phyloP scores from a whole-genome alignment of 1,139 yeast genomes.

The Kurtzmaniella quercitrusa region DNA sequence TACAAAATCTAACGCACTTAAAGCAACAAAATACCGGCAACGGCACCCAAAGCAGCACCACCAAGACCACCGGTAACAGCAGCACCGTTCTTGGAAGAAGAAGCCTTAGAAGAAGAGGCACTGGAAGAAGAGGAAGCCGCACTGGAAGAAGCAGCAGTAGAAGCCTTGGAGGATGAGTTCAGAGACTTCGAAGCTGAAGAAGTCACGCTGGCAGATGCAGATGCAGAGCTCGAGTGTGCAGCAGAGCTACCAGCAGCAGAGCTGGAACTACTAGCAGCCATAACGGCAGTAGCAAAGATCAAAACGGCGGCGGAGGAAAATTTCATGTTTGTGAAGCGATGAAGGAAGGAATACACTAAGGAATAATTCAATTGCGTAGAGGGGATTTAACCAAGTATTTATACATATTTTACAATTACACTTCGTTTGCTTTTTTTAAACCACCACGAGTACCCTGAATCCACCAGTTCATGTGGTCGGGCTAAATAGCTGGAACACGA shows the following conservation, averaged over 20 bases:
- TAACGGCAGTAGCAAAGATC: constrained; percentile 7
- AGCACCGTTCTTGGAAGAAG: constrained; percentile 9
- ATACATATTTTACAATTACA: background rate
- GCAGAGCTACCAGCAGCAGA: constrained; percentile 9
- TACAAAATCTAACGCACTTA: constrained; percentile 10
- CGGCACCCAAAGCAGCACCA: constrained; percentile 25
- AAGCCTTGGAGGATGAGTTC: constrained; percentile 1
- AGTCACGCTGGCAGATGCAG: constrained; percentile 8
- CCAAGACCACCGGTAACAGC: constrained; percentile 15
- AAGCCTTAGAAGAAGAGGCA: constrained; percentile 11
- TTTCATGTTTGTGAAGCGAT: background rate
- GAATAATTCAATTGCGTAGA: no score
- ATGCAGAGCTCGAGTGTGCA: constrained; percentile 7
- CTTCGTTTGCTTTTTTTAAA: background rate
- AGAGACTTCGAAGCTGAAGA: constrained; percentile 4
- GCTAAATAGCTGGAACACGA: no score
- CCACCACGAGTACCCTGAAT: no score
- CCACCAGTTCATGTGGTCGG: no score
- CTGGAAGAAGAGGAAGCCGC: constrained; percentile 10
- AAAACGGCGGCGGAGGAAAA: constrained; percentile 1
- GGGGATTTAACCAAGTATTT: background rate
- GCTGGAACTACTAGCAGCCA: constrained; percentile 9
- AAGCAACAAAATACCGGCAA: constrained; percentile 26
- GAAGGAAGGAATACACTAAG: background rate
- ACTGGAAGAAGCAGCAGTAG: constrained; percentile 2